phyloP scores from a whole-genome alignment of 768 basidiomycete species.

The Collybia nuda region DNA sequence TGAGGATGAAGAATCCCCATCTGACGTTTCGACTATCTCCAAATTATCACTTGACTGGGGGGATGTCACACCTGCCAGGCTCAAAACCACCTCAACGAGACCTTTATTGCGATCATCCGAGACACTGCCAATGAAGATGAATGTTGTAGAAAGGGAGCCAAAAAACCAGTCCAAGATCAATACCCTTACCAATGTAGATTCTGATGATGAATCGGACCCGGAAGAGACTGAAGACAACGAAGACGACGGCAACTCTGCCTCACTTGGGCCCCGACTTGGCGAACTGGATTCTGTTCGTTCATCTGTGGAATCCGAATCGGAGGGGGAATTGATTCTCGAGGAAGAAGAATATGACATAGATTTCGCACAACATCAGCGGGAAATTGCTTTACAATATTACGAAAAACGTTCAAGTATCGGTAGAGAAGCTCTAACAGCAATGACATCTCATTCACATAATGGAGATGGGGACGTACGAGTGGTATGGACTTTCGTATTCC shows the following conservation, averaged over 20 bases:
- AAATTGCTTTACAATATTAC: constrained; percentile 72
- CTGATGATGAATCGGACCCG: constrained; percentile 67
- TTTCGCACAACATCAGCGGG: constrained; percentile 67
- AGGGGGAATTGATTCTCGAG: constrained; percentile 35
- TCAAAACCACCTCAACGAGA: constrained; percentile 34
- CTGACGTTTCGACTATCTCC: constrained; percentile 5
- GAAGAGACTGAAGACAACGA: constrained; percentile 26
- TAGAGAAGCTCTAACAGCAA: constrained; percentile 47
- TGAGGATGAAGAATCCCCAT: constrained; percentile 17
- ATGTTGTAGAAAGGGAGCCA: constrained; percentile 66
- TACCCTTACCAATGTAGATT: constrained; percentile 39
- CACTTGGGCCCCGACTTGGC: not conserved
- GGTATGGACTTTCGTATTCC: constrained; percentile 12
- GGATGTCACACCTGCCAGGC: constrained; percentile 50
- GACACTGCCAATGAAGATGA: constrained; percentile 60
- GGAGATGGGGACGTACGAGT: constrained; percentile 46
- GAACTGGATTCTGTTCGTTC: not conserved
- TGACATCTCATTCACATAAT: constrained; percentile 46
- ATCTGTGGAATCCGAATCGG: constrained; percentile 17
- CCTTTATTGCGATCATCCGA: constrained; percentile 35
- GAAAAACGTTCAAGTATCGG: constrained; percentile 58
- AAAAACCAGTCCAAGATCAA: constrained; percentile 19
- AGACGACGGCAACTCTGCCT: constrained; percentile 1
- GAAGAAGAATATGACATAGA: constrained; percentile 61
- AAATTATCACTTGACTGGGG: constrained; percentile 42